Evolutionary conservation across 805 yeast species (phyloP), one percentile per base, ranked within the genome.

Genomic region (Kregervanrija pseudodelftensis): DNA sequence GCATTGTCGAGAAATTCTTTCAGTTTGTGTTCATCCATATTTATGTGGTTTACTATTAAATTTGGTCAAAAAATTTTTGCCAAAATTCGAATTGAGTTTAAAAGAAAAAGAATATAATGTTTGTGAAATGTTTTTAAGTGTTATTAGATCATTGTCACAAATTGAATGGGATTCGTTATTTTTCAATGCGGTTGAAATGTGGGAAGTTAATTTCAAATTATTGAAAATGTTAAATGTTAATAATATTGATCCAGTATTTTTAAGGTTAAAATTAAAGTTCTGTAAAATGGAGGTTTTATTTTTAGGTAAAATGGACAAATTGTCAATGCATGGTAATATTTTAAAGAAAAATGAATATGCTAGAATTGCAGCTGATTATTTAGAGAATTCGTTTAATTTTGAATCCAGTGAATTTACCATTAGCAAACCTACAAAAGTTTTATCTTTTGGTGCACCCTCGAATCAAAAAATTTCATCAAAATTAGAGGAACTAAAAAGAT

Each of bases 1-100:
- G 38, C 77, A 79, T 36, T 75, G 86, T 2, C 77, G 82, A 48
- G 95, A 86, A 50, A 79, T 86, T 2, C 61, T 88, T 37, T 77
- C 65, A 45, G 61, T 61, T 22, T 59, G 64, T 7, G 49, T 61
- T 39, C 81, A 84, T 63, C 77, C 88, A 11, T 67, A 43, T 36
- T 44, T 60, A n/a, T 53, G 59, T 45, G 63, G 58, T 3, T 10
- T 54, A 2, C 42, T 58, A 28, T 22, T 63, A 16, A 49, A 51
- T 2, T 46, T 60, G n/a, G 39, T 59, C 4, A 15, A 43, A n/a
- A 50, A 49, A 15, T 49, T 51, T 33, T 46, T 56, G 13, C 49
- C 51, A 41, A 46, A 54, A 28, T 62, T 64, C 46, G 57, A 56
- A 41, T 41, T 36, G 7, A 54, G 58, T 13, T 43, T 63, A 11